Evolutionary conservation across 2,329 filamentous ascomycete genomes (phyloP).

Genomic region (Cladosporium sp.): DNA sequence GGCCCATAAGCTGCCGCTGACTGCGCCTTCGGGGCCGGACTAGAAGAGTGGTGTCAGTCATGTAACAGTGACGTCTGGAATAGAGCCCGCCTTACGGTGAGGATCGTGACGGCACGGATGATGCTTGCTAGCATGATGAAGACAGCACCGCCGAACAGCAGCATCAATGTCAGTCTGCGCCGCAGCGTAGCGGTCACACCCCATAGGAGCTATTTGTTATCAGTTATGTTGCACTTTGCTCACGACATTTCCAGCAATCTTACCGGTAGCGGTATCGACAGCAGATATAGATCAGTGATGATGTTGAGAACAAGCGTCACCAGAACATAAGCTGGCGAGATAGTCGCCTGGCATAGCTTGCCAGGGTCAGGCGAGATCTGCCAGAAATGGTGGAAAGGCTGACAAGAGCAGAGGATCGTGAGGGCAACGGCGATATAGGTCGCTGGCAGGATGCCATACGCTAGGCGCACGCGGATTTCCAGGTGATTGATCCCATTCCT

Average conservation of each 20-base stretch:
- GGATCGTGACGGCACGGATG: constrained; percentile 5
- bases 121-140: constrained; percentile 14
- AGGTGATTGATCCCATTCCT: constrained; percentile 11
- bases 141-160: constrained; percentile 7
- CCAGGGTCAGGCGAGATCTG: constrained; percentile 10
- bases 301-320: neutral
- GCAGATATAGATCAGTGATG: constrained; percentile 1
- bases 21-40: constrained; percentile 12
- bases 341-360: constrained; percentile 9
- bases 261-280: constrained; percentile 11
- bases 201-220: neutral
- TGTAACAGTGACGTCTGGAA: accelerated
- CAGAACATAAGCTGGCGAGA: constrained; percentile 9
- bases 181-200: constrained; percentile 1
- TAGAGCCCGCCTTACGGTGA: neutral
- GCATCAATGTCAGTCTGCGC: constrained; percentile 9
- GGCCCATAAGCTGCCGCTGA: constrained; percentile 9
- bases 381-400: constrained; percentile 13
- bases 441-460: neutral
- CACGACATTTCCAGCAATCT: neutral
- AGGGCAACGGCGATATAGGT: constrained; percentile 2
- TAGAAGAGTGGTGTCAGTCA: neutral
- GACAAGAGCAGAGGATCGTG: constrained; percentile 3
- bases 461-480: constrained; percentile 6
- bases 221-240: neutral